These are phyloP conservation scores for Trichoderma oligosporum DNA, from an alignment of 2,329 filamentous ascomycete species.

Conservation along the genomic window DNA sequence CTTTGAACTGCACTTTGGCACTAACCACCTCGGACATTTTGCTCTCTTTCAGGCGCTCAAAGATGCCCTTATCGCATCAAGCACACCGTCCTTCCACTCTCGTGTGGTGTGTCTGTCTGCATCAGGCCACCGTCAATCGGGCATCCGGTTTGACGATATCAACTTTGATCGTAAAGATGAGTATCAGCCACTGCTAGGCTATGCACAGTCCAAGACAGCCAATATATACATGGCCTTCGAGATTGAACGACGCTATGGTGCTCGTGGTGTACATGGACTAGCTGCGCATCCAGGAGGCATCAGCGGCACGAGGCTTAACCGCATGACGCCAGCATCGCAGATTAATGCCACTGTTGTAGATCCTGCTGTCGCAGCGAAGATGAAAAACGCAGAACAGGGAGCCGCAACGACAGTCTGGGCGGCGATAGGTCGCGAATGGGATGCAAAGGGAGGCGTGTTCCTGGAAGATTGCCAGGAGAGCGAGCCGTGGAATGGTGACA, in stretches of 20 bases:
- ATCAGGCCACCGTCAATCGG: constrained; percentile 36
- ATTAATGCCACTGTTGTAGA: neutral
- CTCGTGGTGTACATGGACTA: constrained; percentile 35
- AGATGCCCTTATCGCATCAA: constrained; percentile 23
- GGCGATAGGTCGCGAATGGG: neutral
- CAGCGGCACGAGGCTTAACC: constrained; percentile 4
- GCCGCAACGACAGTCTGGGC: constrained; percentile 6
- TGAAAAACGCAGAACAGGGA: constrained; percentile 9
- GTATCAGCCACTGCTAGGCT: constrained; percentile 35
- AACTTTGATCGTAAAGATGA: constrained; percentile 22
- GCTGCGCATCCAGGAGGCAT: constrained; percentile 10
- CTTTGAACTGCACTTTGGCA: constrained; percentile 49
- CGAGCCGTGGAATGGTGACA: neutral
- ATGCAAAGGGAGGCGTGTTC: neutral
- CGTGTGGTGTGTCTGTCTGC: constrained; percentile 46
- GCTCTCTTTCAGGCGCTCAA: constrained; percentile 44
- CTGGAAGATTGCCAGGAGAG: constrained; percentile 12
- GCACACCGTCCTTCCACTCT: constrained; percentile 36
- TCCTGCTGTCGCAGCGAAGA: neutral
- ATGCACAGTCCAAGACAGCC: constrained; percentile 49
- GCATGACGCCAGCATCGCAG: neutral
- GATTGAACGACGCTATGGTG: constrained; percentile 45
- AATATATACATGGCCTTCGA: constrained; percentile 49
- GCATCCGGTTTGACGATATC: constrained; percentile 18
- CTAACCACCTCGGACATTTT: constrained; percentile 47